Evolutionary conservation across 176 grass and related monocot genomes (phyloP).

Genomic region (Oryza rufipogon): DNA sequence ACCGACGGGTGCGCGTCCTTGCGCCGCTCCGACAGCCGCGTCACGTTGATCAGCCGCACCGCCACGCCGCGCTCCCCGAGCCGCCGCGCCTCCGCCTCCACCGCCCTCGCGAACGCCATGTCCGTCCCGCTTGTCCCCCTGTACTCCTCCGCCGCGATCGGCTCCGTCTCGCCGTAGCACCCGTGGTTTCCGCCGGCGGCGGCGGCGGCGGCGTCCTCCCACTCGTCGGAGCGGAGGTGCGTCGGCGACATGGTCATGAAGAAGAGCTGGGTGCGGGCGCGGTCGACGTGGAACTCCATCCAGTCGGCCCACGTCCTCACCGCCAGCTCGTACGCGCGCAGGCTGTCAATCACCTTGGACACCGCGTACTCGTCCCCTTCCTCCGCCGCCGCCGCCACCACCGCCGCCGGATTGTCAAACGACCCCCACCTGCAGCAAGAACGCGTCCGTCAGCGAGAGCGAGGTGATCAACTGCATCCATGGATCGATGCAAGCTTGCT

Average conservation of each 20-base stretch:
- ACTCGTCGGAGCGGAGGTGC: slow-evolving; percentile 54
- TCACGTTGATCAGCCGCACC: slow-evolving; percentile 74
- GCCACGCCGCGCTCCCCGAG: slow-evolving; percentile 53
- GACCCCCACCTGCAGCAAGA: slow-evolving; percentile 50
- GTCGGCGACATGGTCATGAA: slow-evolving; percentile 89
- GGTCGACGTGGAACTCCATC: slow-evolving; percentile 78
- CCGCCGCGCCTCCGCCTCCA: slow-evolving; percentile 46
- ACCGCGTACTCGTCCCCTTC: slow-evolving; percentile 15
- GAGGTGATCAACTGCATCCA: not conserved
- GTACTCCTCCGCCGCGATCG: slow-evolving; percentile 44
- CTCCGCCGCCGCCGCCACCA: not conserved
- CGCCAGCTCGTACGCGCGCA: slow-evolving; percentile 68
- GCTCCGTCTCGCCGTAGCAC: slow-evolving; percentile 74
- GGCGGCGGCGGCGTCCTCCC: slow-evolving; percentile 4
- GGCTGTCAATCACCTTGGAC: slow-evolving; percentile 59
- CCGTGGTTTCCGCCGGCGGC: slow-evolving; percentile 39
- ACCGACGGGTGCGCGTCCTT: slow-evolving; percentile 89
- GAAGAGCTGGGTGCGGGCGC: slow-evolving; percentile 52
- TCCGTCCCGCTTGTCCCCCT: slow-evolving; percentile 41
- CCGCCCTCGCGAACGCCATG: slow-evolving; percentile 52
- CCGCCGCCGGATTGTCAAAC: slow-evolving; percentile 24
- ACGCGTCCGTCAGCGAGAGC: too few species aligned
- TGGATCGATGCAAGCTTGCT: too few species aligned
- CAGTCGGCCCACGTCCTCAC: slow-evolving; percentile 68
- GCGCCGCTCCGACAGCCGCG: slow-evolving; percentile 69